phyloP scores from a whole-genome alignment of 2,329 filamentous ascomycete species.

The Fusarium buxicola region DNA sequence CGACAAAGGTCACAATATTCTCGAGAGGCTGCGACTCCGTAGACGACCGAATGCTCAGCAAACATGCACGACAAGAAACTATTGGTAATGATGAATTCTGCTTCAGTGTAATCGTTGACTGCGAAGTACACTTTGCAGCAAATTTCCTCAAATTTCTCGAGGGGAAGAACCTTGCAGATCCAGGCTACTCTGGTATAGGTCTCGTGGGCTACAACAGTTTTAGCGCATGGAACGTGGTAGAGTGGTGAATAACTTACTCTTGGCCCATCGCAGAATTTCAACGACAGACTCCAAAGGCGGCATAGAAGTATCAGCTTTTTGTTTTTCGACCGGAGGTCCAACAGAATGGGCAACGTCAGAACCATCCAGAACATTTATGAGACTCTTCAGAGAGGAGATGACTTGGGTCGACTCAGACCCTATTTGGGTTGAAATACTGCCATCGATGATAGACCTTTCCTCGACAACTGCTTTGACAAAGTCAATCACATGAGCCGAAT shows the following conservation, averaged over 20 bases:
- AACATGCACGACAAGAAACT: slow-evolving; percentile 52
- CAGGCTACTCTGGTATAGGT: slow-evolving; percentile 44
- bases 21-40: slow-evolving; percentile 39
- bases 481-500: slow-evolving; percentile 49
- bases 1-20: slow-evolving; percentile 44
- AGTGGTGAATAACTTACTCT: slow-evolving; percentile 32
- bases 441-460: background rate
- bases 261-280: slow-evolving; percentile 48
- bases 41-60: slow-evolving; percentile 46
- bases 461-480: slow-evolving; percentile 47
- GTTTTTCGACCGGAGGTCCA: background rate
- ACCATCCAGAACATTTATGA: slow-evolving; percentile 13
- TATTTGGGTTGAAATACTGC: background rate
- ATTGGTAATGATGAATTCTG: slow-evolving; percentile 52
- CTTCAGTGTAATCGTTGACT: slow-evolving; percentile 47
- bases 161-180: slow-evolving; percentile 50
- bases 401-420: background rate
- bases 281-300: slow-evolving; percentile 47
- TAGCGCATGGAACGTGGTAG: background rate
- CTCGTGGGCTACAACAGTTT: slow-evolving; percentile 39
- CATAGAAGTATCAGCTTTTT: slow-evolving; percentile 26
- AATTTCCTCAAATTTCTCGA: slow-evolving; percentile 47
- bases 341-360: background rate
- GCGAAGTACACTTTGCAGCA: slow-evolving; percentile 53
- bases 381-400: slow-evolving; percentile 17